These are phyloP conservation scores for Penicillium riverlandense DNA, from an alignment of 495 filamentous ascomycete species.

Conservation along the genomic window DNA sequence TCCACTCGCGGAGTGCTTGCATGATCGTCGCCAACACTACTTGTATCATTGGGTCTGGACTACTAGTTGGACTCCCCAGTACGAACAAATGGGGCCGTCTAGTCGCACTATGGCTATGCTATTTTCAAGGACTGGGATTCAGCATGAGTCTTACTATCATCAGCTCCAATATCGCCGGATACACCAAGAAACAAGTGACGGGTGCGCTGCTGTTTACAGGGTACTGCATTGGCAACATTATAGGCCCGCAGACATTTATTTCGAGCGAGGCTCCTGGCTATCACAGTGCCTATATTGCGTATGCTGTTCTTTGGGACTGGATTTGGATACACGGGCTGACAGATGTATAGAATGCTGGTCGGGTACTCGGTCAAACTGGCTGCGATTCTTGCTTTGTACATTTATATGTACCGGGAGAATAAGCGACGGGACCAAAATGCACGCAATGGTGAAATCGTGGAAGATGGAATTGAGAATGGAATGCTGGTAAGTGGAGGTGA, in stretches of 20 bases:
- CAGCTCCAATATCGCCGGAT: conserved; percentile 45
- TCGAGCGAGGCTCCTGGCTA: conserved; percentile 44
- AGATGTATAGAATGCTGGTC: conserved; percentile 34
- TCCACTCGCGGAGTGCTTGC: conserved; percentile 23
- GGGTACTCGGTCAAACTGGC: conserved; percentile 45
- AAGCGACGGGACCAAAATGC: conserved; percentile 44
- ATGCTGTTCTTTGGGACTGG: conserved; percentile 1
- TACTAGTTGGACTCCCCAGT: conserved; percentile 43
- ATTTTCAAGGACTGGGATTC: conserved; percentile 41
- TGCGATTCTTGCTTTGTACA: conserved; percentile 38
- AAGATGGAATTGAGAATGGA: conserved; percentile 44
- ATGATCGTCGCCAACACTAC: conserved; percentile 41
- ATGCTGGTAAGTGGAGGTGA: conserved; percentile 30
- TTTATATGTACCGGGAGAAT: conserved; percentile 48
- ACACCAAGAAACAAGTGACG: conserved; percentile 50
- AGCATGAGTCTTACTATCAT: conserved; percentile 42
- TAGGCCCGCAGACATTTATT: conserved; percentile 49
- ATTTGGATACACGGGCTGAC: background rate
- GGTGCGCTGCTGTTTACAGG: conserved; percentile 41
- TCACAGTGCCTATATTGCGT: conserved; percentile 49
- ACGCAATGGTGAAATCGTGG: conserved; percentile 22
- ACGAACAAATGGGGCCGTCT: conserved; percentile 48
- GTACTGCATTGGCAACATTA: conserved; percentile 35
- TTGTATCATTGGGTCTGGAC: conserved; percentile 48
- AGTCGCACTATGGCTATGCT: conserved; percentile 47